Base-by-base conservation (phyloP, 2,329 filamentous ascomycete genomes). In the Aspergillus sp. region DNA sequence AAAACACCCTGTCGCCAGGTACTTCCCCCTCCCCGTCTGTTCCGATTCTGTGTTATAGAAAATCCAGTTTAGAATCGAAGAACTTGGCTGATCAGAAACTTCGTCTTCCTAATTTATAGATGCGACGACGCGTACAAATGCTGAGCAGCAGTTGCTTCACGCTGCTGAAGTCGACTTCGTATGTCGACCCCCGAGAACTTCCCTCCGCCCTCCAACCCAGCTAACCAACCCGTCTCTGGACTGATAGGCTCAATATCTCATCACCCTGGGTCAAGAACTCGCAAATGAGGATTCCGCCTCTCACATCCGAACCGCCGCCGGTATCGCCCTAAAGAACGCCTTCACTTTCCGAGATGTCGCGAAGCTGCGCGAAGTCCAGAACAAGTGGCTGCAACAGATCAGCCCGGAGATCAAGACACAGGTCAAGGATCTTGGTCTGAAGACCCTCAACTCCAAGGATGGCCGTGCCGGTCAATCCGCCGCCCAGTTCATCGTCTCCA, bases 81-180 rank as follows among this genome's bases (percentile, higher is more conserved):
- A 42, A 8, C 35, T 8, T 19, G 40, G 40, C 40, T 42, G 11
- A 42, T 17, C 35, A 8, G 35, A 38, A 17, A 20, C 10, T 17
- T 70, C n/a, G n/a, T n/a, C 53, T 60, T 57, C 51, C 52, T 66
- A 50, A 57, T 56, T 19, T 61, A 57, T 72, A 96, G 94, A 99
- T 83, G 88, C 90, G 74, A 82, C 85, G 71, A 86, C 89, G 75
- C 92, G 94, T 81, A 87, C 89, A 73, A 87, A 86, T 76, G 93
- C 94, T 65, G 94, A 99, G 79, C 87, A 94, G 75, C 92, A 96
- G 79, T 89, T 99, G 65, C 85, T 82, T 66, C 89, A 94, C 76
- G 94, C 94, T 67, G 89, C 93, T 61, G 90, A 96, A 75, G 87
- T 86, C 71, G 93, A 99, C 79, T 99, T 97, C 75, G 94, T 99